Percentiles rank a stretch among this genome's conserved stretches.
Conservation (phyloP, 108 stramenopile species). For the Cyclotella cryptica region DNA sequence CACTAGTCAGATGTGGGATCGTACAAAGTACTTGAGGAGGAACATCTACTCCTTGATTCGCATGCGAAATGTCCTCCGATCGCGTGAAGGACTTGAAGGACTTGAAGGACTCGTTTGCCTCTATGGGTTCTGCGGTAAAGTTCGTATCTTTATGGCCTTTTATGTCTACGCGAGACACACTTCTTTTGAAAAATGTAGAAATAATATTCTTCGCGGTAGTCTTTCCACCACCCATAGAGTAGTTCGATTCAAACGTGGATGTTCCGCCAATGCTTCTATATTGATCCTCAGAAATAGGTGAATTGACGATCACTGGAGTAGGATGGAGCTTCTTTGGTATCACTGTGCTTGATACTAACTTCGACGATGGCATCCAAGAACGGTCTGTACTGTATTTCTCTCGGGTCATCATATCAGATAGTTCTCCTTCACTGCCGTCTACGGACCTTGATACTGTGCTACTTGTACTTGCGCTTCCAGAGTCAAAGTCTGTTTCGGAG, state of each 20-base stretch:
- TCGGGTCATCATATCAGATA: not conserved
- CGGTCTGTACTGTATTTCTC: not conserved
- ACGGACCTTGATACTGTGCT: not conserved
- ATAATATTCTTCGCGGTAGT: not conserved
- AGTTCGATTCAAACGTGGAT: not conserved
- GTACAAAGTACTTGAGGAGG: too few relatives aligned
- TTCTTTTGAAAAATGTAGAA: not conserved
- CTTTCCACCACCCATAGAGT: not conserved
- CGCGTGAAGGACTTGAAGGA: too few relatives aligned
- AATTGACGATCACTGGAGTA: not conserved
- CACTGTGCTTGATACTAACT: not conserved
- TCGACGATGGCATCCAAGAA: too few relatives aligned
- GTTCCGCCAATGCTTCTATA: too few relatives aligned
- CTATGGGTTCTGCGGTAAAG: too few relatives aligned
- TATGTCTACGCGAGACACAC: too few relatives aligned
- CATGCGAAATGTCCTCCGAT: too few relatives aligned
- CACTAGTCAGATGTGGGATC: too few relatives aligned
- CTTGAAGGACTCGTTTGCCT: too few relatives aligned
- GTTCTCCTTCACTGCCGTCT: not conserved
- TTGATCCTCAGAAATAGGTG: too few relatives aligned
- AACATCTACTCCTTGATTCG: too few relatives aligned
- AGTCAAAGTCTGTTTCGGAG: not conserved
- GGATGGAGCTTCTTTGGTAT: not conserved
- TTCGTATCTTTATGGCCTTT: too few relatives aligned
- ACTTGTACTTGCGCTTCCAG: slow-evolving; percentile 5